Conservation (phyloP, 352 stramenopile genomes). For the Plasmopara muralis region DNA sequence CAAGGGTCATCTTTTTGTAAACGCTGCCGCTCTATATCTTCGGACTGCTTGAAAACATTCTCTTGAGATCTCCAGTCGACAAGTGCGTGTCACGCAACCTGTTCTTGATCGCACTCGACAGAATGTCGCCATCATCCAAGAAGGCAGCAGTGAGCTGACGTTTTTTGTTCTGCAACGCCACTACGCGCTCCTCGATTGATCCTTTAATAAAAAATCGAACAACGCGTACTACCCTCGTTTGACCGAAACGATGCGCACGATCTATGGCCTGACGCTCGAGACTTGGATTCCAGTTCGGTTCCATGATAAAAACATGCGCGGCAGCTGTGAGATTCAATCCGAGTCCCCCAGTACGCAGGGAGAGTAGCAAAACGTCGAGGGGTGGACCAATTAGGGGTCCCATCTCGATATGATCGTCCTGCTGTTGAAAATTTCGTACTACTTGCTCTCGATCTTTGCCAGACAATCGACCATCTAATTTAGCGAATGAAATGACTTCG, state of each 20-base stretch:
- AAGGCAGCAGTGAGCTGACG: constrained; percentile 63
- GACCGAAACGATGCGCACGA: constrained; percentile 83
- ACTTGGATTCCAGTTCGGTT: constrained; percentile 89
- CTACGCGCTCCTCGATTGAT: constrained; percentile 88
- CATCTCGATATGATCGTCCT: constrained; percentile 18
- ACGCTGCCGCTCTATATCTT: constrained; percentile 15
- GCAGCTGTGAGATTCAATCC: constrained; percentile 91
- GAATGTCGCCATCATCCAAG: constrained; percentile 41
- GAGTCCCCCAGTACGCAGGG: constrained; percentile 79
- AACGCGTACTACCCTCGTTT: constrained; percentile 61
- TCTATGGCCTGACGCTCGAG: constrained; percentile 88
- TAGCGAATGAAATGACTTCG: constrained; percentile 34
- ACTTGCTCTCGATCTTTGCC: constrained; percentile 55
- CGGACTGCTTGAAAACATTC: constrained; percentile 44
- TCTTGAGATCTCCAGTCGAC: constrained; percentile 36
- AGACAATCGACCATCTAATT: constrained; percentile 56
- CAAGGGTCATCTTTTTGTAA: neutral
- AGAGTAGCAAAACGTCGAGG: constrained; percentile 84
- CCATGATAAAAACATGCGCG: constrained; percentile 91
- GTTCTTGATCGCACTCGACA: constrained; percentile 16
- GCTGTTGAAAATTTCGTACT: constrained; percentile 51
- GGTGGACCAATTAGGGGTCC: constrained; percentile 16
- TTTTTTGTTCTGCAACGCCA: constrained; percentile 87
- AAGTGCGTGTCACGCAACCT: constrained; percentile 27
- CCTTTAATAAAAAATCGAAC: constrained; percentile 82